Evolutionary conservation across 441 rosid species (phyloP), one percentile per base, ranked within the genome.

Genomic region (Viola pubescens): DNA sequence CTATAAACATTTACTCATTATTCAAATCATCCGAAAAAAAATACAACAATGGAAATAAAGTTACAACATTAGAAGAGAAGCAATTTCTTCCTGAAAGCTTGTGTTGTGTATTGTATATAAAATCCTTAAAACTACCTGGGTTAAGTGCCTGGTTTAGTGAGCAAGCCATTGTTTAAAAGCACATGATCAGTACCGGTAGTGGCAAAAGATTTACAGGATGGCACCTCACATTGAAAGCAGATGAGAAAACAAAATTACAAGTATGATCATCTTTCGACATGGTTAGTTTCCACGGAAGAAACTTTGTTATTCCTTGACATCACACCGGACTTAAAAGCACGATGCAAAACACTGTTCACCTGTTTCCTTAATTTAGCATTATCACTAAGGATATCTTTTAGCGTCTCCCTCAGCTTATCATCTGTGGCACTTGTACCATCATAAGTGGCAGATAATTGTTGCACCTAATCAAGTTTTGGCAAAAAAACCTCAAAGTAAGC

Each of bases 341-440:
- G 77, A 0, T 77, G 82, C 57, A 79, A 66, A n/a, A 74, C 58
- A 57, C 77, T 67, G 69, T 85, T 88, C 60, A 89, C 86, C 73
- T 81, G 88, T 76, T 79, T 89, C 72, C 96, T 77, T 77, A 88
- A 43, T 39, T 78, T 85, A 0, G 84, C 89, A 42, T 82, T 94
- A 57, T 79, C 83, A 0, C 76, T 69, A 67, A 89, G 68, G 57
- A 86, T 72, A 44, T 76, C 70, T 11, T 80, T 86, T 47, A 91
- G 55, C 72, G 77, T 64, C 71, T 77, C 82, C 80, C 94, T 79
- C 72, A 89, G 60, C 64, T 84, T 96, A 42, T 83, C 84, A 37
- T 77, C 77, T 13, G 66, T 65, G 43, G 39, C 56, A 67, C 73
- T 66, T 47, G 48, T 73, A 50, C 69, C 67, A 51, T 73, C 75